Evolutionary conservation across 306 rosid species (phyloP).

Genomic region (Corylus avellana): DNA sequence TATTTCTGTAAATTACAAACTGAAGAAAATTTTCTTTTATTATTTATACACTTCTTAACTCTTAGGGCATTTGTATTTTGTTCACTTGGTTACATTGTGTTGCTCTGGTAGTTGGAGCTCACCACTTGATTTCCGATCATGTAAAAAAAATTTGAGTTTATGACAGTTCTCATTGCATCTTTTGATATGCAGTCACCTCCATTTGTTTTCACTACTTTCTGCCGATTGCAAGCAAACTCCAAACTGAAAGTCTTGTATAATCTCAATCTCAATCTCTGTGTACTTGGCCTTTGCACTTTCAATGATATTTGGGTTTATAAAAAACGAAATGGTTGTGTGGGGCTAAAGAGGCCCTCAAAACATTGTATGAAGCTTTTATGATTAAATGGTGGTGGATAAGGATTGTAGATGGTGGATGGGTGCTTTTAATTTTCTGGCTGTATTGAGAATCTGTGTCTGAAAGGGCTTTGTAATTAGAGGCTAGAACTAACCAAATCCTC

Average conservation of each 20-base stretch:
- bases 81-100: not conserved
- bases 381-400: not conserved
- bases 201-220: not conserved
- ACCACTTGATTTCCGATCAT: conserved; percentile 1
- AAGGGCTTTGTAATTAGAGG: not conserved
- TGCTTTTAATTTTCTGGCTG: not conserved
- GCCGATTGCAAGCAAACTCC: not conserved
- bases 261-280: no score
- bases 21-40: conserved; percentile 35
- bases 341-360: no score
- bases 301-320: no score
- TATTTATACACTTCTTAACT: conserved; percentile 43
- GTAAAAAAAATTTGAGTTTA: conserved; percentile 33
- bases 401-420: not conserved
- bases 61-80: conserved; percentile 18
- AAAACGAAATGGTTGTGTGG: no score
- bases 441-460: not conserved
- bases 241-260: not conserved
- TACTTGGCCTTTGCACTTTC: no score
- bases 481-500: not conserved
- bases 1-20: conserved; percentile 46
- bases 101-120: conserved; percentile 10
- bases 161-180: conserved; percentile 22
- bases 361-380: no score
- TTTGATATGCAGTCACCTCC: not conserved